A percentile compares a stretch with the other conserved stretches of the same genome.
Conservation (phyloP, 192 early-diverging fungal genomes). For the Linnemannia schmuckeri region DNA sequence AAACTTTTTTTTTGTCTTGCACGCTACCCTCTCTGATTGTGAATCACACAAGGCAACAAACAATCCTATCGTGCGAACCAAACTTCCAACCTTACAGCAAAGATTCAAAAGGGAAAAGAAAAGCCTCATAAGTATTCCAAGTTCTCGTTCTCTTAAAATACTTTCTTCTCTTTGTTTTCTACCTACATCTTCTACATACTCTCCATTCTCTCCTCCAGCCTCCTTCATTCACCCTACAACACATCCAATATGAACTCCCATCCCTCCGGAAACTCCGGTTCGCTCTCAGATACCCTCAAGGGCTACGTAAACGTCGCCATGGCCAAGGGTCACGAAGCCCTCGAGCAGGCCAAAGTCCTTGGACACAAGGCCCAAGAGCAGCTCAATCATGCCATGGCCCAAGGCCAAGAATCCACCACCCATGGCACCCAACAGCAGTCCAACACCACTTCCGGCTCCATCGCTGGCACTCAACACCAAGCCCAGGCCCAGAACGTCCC, state of each 20-base stretch:
- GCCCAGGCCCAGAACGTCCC: too few species aligned
- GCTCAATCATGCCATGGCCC: constrained; percentile 14
- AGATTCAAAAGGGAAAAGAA: not conserved
- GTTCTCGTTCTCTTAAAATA: not conserved
- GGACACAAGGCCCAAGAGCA: constrained; percentile 35
- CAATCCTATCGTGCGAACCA: not conserved
- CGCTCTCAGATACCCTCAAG: constrained; percentile 31
- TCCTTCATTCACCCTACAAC: not conserved
- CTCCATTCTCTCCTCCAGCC: not conserved
- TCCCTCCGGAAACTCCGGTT: constrained; percentile 8
- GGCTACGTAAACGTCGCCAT: constrained; percentile 29
- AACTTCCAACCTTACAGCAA: not conserved
- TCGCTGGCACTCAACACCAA: too few species aligned
- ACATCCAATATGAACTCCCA: not conserved
- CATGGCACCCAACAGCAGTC: not conserved
- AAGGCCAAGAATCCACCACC: not conserved
- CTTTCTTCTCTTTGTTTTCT: not conserved
- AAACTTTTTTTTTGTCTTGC: not conserved
- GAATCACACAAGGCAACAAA: not conserved
- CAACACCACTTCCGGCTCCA: not conserved
- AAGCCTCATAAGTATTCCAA: not conserved
- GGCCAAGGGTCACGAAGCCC: constrained; percentile 33
- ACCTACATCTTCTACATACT: not conserved
- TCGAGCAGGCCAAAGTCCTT: constrained; percentile 19
- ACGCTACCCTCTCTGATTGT: not conserved